A percentile compares a stretch with the other conserved stretches of the same genome.
Conservation (phyloP, 1,284 basidiomycete genomes). For the Veloboletus limbatus region DNA sequence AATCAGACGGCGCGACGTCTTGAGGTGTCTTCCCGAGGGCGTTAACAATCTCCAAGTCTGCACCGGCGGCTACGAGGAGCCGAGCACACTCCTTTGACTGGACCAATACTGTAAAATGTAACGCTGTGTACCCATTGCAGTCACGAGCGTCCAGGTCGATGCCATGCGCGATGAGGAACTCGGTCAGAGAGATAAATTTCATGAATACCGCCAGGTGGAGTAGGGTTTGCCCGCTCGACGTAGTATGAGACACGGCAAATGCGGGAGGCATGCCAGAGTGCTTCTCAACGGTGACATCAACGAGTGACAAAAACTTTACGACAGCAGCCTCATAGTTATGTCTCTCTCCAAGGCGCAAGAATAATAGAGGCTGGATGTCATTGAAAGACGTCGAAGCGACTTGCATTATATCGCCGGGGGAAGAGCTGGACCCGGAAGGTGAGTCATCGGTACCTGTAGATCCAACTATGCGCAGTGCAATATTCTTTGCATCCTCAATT, state of each 20-base stretch:
- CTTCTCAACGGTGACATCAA: constrained; percentile 57
- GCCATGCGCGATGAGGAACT: constrained; percentile 70
- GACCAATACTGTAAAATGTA: constrained; percentile 82
- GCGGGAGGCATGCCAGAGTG: constrained; percentile 38
- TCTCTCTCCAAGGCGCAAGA: constrained; percentile 49
- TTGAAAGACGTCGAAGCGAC: constrained; percentile 43
- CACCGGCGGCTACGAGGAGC: constrained; percentile 75
- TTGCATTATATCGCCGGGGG: constrained; percentile 50
- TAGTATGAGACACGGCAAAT: constrained; percentile 60
- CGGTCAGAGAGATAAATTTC: constrained; percentile 71
- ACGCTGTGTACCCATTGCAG: constrained; percentile 85
- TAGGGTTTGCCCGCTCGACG: constrained; percentile 74
- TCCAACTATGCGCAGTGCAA: constrained; percentile 82
- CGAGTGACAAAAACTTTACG: constrained; percentile 73
- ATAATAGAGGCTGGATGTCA: constrained; percentile 53
- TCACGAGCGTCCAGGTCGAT: constrained; percentile 86
- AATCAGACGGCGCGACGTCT: constrained; percentile 69
- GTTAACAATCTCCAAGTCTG: constrained; percentile 75
- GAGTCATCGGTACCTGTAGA: constrained; percentile 51
- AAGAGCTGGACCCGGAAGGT: constrained; percentile 30
- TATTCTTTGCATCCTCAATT: constrained; percentile 88
- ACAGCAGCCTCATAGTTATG: constrained; percentile 76
- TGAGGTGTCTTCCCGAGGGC: constrained; percentile 75
- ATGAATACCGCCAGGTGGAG: constrained; percentile 87
- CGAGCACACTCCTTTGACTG: constrained; percentile 66